Conservation (phyloP, 352 stramenopile species). For the Globisporangium irregulare region DNA sequence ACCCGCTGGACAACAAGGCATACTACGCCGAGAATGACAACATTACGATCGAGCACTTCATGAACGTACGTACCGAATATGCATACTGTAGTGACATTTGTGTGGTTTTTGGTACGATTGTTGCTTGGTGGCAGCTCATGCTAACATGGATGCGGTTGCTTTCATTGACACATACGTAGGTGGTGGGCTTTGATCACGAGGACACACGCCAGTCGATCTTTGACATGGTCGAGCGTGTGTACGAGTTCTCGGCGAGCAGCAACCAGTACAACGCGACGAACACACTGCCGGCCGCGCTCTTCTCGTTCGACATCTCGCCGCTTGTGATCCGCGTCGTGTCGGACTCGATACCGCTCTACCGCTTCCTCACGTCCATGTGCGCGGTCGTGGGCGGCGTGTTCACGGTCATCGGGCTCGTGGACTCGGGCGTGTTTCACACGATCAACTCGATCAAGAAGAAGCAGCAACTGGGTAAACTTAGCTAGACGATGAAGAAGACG, state of each 20-base stretch:
- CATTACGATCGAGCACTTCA: constrained; percentile 78
- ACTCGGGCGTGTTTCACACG: constrained; percentile 75
- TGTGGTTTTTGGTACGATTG: constrained; percentile 5
- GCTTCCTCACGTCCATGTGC: constrained; percentile 81
- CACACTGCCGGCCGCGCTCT: constrained; percentile 58
- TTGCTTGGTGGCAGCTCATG: not conserved
- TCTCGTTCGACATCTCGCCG: constrained; percentile 82
- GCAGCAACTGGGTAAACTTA: constrained; percentile 74
- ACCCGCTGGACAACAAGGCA: constrained; percentile 51
- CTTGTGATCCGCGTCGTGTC: constrained; percentile 67
- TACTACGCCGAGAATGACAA: constrained; percentile 62
- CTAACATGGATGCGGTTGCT: not conserved
- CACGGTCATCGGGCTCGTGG: constrained; percentile 81
- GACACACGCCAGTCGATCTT: constrained; percentile 49
- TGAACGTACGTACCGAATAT: constrained; percentile 69
- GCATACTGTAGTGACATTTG: not conserved
- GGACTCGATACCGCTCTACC: constrained; percentile 78
- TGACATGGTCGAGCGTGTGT: constrained; percentile 49
- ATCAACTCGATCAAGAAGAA: constrained; percentile 87
- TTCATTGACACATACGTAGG: constrained; percentile 15
- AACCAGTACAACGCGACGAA: constrained; percentile 72
- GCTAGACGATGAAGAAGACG: constrained; percentile 4
- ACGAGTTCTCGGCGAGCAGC: constrained; percentile 76
- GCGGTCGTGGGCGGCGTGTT: constrained; percentile 83
- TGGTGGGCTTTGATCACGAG: constrained; percentile 75